Conservation (phyloP, 2,329 filamentous ascomycete species). For the Cladorrhinum sp. region DNA sequence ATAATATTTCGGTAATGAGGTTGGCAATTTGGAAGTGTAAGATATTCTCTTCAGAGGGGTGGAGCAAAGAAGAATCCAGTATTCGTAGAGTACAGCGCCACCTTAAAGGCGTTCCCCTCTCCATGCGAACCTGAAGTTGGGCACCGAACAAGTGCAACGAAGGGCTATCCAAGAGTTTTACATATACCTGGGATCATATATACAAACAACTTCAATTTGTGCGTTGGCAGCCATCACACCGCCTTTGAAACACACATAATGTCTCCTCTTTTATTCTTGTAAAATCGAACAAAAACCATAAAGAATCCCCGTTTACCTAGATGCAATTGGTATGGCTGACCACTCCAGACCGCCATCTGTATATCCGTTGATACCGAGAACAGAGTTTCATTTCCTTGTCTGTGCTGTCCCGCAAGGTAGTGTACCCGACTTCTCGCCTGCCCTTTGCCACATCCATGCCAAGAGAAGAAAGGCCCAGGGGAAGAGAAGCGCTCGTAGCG, state of each 20-base stretch:
- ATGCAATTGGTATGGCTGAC: neutral
- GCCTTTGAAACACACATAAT: neutral
- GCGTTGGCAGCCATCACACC: neutral
- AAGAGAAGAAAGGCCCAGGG: neutral
- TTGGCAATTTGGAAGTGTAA: no score
- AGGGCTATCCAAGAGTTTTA: no score
- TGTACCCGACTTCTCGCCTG: neutral
- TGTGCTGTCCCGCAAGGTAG: neutral
- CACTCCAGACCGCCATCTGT: neutral
- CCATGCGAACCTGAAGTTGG: no score
- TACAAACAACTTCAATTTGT: neutral
- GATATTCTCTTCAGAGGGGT: no score
- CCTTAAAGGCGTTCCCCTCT: no score
- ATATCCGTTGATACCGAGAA: neutral
- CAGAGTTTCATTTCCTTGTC: neutral
- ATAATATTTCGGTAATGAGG: no score
- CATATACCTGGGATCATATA: no score
- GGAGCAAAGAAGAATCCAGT: no score
- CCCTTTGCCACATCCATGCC: neutral
- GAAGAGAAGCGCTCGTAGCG: neutral
- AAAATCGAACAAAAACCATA: constrained; percentile 1
- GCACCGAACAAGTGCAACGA: no score
- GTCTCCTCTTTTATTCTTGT: neutral
- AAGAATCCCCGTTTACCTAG: neutral
- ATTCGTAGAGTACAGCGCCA: no score